Base-by-base conservation (phyloP, 352 stramenopile species). In the Saprolegnia diclina region DNA sequence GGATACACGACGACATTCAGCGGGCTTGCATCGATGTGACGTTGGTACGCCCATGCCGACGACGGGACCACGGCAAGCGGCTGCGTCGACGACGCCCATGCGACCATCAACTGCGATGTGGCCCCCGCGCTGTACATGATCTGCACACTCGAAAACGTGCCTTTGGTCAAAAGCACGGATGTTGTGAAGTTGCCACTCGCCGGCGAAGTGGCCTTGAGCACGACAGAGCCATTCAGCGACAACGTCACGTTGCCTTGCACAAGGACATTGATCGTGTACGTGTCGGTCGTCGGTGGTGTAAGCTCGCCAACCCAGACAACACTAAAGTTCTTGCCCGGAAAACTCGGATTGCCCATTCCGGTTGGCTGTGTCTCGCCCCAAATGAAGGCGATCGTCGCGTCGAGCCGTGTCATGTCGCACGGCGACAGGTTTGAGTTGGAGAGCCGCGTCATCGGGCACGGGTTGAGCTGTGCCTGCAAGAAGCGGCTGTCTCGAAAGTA, bases 401-500 rank as follows among this genome's bases (percentile, higher is more conserved):
- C 92, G n/a, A 95, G 67, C 0, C 72, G 74, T 14, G 82, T 95
- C 0, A 82, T 83, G 50, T 95, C 77, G 35, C 32, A 73, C 35
- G 52, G 52, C 3, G 13, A 26, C 14, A 44, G 1, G 5, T 18
- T 2, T 5, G 26, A 6, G 7, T 13, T 40, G 11, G 62, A 81
- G 64, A 56, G 29, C 48, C 46, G 68, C 64, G 38, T 29, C 65
- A 76, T 82, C 61, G 64, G 78, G 65, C 61, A 84, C 70, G 84
- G 76, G 29, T 50, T 48, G 22, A 44, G 22, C 21, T 59, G 11
- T 21, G 63, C 44, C 37, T 19, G 14, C 10, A 85, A 89, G 54
- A 98, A 97, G 64, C 98, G 92, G 4, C 81, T 72, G 50, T 92
- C 93, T 19, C 77, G 73, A 65, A 89, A 98, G 72, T 97, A 98